Evolutionary conservation across 192 early-diverging fungal genomes (phyloP).

Genomic region (Borealophlyctis nickersoniae): DNA sequence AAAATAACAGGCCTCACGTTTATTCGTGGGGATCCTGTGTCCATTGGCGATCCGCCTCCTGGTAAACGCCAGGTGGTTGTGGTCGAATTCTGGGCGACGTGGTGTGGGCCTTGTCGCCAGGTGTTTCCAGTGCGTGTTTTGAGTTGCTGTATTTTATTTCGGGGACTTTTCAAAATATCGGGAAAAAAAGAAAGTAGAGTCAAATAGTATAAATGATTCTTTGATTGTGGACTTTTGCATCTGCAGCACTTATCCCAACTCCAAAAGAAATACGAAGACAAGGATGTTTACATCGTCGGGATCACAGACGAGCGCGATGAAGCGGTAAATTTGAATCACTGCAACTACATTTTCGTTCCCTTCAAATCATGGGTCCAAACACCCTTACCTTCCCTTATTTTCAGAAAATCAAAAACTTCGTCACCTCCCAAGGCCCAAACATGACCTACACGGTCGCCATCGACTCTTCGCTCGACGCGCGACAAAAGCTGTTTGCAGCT

Average conservation of each 20-base stretch:
- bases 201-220: background rate
- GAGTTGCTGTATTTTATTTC: too few species aligned
- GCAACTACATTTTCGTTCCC: too few species aligned
- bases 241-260: constrained; percentile 38
- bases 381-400: too few species aligned
- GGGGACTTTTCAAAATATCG: too few species aligned
- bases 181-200: too few species aligned
- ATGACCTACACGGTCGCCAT: constrained; percentile 58
- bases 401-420: constrained; percentile 46
- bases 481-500: constrained; percentile 33
- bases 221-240: background rate
- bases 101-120: constrained; percentile 26
- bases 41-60: background rate
- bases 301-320: constrained; percentile 53
- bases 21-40: constrained; percentile 14
- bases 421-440: constrained; percentile 30
- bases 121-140: constrained; percentile 13
- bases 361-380: too few species aligned
- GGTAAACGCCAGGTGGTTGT: constrained; percentile 6
- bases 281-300: constrained; percentile 47
- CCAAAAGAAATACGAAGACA: constrained; percentile 44
- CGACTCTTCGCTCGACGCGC: constrained; percentile 31
- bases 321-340: constrained; percentile 28
- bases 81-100: constrained; percentile 28
- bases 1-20: constrained; percentile 14